Percentiles rank a stretch among this genome's conserved stretches.
These are phyloP conservation scores for Xerocomus spinulosus DNA, from an alignment of 768 basidiomycete genomes.

Conservation along the genomic window DNA sequence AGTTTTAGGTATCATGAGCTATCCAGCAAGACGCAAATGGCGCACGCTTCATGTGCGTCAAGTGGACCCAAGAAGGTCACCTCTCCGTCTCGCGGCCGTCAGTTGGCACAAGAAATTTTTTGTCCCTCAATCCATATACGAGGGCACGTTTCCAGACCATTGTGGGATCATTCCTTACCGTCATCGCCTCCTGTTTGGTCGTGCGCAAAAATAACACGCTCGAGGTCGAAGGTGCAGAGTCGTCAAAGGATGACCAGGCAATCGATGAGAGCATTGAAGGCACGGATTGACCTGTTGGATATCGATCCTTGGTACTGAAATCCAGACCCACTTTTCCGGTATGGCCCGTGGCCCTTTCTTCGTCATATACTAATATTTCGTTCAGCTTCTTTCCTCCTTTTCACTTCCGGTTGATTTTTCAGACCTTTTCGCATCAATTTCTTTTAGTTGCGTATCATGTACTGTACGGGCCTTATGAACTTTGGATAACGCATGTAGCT, in stretches of 20 bases:
- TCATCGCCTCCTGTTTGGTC: conserved; percentile 8
- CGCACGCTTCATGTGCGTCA: background rate
- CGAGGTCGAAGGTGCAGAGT: conserved; percentile 3
- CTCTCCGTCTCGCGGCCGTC: background rate
- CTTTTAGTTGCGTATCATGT: too few species aligned
- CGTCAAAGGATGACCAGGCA: conserved; percentile 6
- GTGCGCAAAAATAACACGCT: conserved; percentile 19
- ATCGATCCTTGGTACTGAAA: conserved; percentile 7
- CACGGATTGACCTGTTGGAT: conserved; percentile 10
- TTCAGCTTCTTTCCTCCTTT: background rate
- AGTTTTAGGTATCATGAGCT: background rate
- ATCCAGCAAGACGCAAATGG: background rate
- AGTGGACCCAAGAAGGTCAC: background rate
- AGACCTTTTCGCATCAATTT: too few species aligned
- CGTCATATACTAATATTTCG: background rate
- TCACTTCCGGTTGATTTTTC: background rate
- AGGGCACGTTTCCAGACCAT: background rate
- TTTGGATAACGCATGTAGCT: too few species aligned
- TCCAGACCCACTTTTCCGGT: background rate
- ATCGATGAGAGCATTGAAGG: conserved; percentile 8
- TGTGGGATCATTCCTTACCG: background rate
- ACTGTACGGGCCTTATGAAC: too few species aligned
- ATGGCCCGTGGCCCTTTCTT: background rate
- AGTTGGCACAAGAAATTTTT: background rate
- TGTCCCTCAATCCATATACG: background rate